Evolutionary conservation across 257 asterid genomes (phyloP).

Genomic region (Lavandula angustifolia): DNA sequence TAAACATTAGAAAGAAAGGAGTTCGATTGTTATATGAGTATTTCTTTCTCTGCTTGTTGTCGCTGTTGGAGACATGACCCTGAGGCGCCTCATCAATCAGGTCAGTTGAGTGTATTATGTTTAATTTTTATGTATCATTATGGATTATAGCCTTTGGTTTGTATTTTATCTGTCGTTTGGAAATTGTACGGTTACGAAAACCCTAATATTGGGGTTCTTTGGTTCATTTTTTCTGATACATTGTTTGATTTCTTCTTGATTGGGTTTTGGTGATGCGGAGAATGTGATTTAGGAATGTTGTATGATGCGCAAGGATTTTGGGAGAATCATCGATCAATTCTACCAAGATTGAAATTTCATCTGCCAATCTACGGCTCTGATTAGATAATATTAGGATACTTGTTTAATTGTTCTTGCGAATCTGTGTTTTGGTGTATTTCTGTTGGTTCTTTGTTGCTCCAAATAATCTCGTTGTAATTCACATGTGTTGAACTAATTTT

Average conservation of each 20-base stretch:
- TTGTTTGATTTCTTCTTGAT: too few species aligned
- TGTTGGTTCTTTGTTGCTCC: not conserved
- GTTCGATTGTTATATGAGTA: too few species aligned
- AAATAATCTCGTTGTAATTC: too few species aligned
- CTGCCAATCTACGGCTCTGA: slow-evolving; percentile 6
- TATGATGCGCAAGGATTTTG: not conserved
- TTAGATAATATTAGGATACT: not conserved
- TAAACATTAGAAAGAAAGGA: too few species aligned
- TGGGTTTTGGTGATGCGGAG: not conserved
- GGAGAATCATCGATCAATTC: slow-evolving; percentile 3
- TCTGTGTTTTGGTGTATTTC: slow-evolving; percentile 18
- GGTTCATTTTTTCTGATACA: not conserved
- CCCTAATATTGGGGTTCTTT: slow-evolving; percentile 18
- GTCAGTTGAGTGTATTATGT: not conserved
- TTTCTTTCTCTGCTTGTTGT: not conserved
- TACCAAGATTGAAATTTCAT: slow-evolving; percentile 7
- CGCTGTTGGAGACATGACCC: slow-evolving; percentile 19
- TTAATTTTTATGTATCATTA: too few species aligned
- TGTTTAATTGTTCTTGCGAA: slow-evolving; percentile 3
- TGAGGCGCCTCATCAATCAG: slow-evolving; percentile 34
- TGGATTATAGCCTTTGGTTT: not conserved
- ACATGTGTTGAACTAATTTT: not conserved
- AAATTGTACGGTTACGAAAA: slow-evolving; percentile 2
- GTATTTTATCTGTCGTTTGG: not conserved
- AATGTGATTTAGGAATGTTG: not conserved